Evolutionary conservation across 768 basidiomycete species (phyloP).

Genomic region (Hortiboletus campestris): DNA sequence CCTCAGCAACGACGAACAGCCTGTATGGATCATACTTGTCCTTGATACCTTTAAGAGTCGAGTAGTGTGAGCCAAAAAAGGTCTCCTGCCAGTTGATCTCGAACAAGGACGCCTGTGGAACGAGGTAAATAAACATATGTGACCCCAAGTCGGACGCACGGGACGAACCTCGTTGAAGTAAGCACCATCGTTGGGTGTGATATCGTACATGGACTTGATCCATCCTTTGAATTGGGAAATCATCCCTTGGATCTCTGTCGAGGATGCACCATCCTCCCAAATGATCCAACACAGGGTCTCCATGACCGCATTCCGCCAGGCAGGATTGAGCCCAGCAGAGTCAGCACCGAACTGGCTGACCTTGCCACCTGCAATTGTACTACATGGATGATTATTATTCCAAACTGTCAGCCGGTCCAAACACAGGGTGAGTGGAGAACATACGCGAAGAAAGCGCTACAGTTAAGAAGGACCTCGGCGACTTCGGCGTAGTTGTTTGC

Average conservation of each 20-base stretch:
- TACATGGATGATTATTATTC: conserved; percentile 8
- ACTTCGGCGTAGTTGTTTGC: conserved; percentile 5
- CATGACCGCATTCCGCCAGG: conserved; percentile 43
- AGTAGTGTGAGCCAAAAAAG: conserved; percentile 48
- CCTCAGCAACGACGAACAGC: conserved; percentile 12
- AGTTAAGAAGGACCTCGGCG: conserved; percentile 5
- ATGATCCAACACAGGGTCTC: conserved; percentile 23
- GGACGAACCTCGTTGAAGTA: conserved; percentile 48
- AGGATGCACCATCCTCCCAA: conserved; percentile 24
- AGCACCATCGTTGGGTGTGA: conserved; percentile 35
- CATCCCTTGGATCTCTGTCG: conserved; percentile 11
- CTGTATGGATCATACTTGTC: conserved; percentile 12
- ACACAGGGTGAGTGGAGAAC: not conserved
- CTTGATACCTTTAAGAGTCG: conserved; percentile 42
- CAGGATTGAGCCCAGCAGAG: conserved; percentile 45
- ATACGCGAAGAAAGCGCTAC: conserved; percentile 3
- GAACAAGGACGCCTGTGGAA: conserved; percentile 40
- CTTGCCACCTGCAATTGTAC: conserved; percentile 43
- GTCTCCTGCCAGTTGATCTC: conserved; percentile 39
- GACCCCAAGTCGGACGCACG: not conserved
- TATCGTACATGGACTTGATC: conserved; percentile 29
- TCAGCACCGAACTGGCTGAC: conserved; percentile 37
- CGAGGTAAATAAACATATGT: no score
- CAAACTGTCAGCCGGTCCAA: not conserved
- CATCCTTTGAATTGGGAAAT: conserved; percentile 15